A percentile compares a stretch with the other conserved stretches of the same genome.
These are phyloP conservation scores for Stagonosporopsis rhizophila DNA, from an alignment of 2,329 filamentous ascomycete genomes.

Conservation along the genomic window DNA sequence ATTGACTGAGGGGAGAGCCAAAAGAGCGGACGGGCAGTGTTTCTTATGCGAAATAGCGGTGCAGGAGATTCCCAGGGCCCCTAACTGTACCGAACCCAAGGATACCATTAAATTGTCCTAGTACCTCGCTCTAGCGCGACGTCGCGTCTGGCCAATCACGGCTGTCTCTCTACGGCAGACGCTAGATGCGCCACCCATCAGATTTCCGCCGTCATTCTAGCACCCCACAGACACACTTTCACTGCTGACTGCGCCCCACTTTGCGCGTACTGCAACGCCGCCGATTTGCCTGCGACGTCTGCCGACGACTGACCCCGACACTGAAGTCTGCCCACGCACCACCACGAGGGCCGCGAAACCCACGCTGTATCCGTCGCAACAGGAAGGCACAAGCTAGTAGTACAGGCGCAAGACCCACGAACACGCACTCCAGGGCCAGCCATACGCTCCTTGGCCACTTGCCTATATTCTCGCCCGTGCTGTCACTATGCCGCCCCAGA, in stretches of 20 bases:
- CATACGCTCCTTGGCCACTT: conserved; percentile 9
- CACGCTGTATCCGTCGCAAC: conserved; percentile 2
- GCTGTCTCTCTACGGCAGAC: conserved; percentile 8
- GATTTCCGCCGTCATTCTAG: conserved; percentile 12
- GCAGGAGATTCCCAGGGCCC: conserved; percentile 34
- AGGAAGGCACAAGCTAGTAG: conserved; percentile 5
- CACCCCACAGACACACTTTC: conserved; percentile 15
- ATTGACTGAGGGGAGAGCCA: conserved; percentile 26
- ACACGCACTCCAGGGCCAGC: not conserved
- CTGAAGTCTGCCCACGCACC: not conserved
- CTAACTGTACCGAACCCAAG: conserved; percentile 7
- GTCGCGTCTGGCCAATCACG: conserved; percentile 3
- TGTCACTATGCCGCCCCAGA: conserved; percentile 79
- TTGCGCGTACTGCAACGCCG: conserved; percentile 12
- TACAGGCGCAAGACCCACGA: conserved; percentile 6
- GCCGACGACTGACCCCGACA: not conserved
- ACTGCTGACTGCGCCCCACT: conserved; percentile 15
- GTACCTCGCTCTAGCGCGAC: not conserved
- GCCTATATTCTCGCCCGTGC: not conserved
- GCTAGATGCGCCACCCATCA: conserved; percentile 14
- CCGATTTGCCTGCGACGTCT: conserved; percentile 8
- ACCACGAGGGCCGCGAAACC: not conserved
- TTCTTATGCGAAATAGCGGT: conserved; percentile 37
- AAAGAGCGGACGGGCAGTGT: conserved; percentile 21
- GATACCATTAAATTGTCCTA: conserved; percentile 14